Percentiles rank a stretch among this genome's conserved stretches.
Evolutionary conservation across 1,284 basidiomycete genomes (phyloP).

Genomic region (Leccinum huronense): DNA sequence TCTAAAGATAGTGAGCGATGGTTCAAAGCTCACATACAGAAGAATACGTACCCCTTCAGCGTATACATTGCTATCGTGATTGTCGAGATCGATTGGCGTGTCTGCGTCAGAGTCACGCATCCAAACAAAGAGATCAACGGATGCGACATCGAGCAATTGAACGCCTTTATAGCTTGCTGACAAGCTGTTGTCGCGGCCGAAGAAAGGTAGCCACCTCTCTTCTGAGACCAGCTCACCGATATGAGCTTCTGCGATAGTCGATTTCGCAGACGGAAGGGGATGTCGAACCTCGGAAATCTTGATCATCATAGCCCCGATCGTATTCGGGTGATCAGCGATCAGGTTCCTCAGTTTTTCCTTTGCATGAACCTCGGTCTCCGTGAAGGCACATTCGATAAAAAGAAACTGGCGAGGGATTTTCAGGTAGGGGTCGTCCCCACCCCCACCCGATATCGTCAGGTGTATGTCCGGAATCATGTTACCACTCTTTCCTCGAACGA

Average conservation of each 20-base stretch:
- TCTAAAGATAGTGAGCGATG: neutral
- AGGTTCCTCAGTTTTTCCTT: neutral
- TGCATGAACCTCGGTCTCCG: neutral
- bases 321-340: neutral
- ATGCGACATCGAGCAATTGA: neutral
- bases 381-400: neutral
- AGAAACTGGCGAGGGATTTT: neutral
- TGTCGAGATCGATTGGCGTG: neutral
- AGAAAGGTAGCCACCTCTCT: neutral
- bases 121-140: neutral
- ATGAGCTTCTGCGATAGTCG: neutral
- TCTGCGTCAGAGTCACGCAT: neutral
- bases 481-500: neutral
- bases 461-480: neutral
- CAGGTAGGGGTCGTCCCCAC: neutral
- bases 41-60: neutral
- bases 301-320: neutral
- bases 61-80: neutral
- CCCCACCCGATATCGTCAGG: neutral
- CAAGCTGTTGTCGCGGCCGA: neutral
- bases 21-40: neutral
- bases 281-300: neutral
- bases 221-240: neutral
- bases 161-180: neutral
- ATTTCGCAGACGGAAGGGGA: neutral